Evolutionary conservation across 371 early-diverging fungal species (phyloP), one percentile per base, ranked within the genome.

Genomic region (Mucor mucedo): DNA sequence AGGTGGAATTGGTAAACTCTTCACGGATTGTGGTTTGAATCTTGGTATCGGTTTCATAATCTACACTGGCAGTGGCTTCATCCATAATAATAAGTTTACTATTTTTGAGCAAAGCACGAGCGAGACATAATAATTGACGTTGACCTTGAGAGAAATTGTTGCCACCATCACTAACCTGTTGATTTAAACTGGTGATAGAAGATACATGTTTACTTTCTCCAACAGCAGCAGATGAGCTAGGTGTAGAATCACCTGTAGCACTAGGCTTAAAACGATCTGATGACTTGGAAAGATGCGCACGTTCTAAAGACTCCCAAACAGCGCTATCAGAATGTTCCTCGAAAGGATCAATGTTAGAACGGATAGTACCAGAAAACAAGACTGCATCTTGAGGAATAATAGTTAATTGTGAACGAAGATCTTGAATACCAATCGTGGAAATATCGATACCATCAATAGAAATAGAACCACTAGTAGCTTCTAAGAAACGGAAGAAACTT

Each of bases 381-480:
- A 93, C 87, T 3, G 95, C 93, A 58, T 94, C 91, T 72, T 94
- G 92, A 33, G 93, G 93, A 52, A 94, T 90, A 44, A 94, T 91
- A 2, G 92, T 87, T 27, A 96, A 55, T 21, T 83, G 73, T 8
- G 83, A 82, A 29, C 96, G 87, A 52, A 95, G 77, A 58, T 88
- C 88, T 48, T 83, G 79, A 53, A 93, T 62, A 53, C 90, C 89
- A 60, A 95, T 85, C 16, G 82, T 76, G 3, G 84, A 71, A 55
- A 95, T 91, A 68, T 95, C 84, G 32, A 93, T 74, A 3, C 90
- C 93, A 62, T 95, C 95, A 38, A 95, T 85, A 0, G 72, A 52
- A 52, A 95, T 94, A 0, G 69, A 67, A 5, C 95, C 95, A n/a
- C 69, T 69, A 7, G 76, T 78, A 3, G 90, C 82, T 60, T 94